Conservation (phyloP, 306 rosid species). For the Lathyrus sativus region DNA sequence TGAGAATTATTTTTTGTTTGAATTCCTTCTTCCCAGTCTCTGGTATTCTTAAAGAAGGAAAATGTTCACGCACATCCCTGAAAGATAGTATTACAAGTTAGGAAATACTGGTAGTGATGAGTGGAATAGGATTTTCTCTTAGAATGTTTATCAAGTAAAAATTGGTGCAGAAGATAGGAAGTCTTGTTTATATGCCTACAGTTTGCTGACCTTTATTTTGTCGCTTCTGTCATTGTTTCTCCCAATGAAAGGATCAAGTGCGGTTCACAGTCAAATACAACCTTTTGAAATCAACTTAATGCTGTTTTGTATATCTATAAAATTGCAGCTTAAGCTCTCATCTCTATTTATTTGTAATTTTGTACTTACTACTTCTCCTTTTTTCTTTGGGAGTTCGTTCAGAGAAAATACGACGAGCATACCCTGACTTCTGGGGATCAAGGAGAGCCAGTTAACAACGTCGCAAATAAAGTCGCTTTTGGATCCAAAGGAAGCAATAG, state of each 20-base stretch:
- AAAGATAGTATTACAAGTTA: slow-evolving; percentile 30
- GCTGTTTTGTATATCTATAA: slow-evolving; percentile 30
- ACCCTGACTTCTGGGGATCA: slow-evolving; percentile 71
- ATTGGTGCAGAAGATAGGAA: slow-evolving; percentile 14
- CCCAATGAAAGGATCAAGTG: slow-evolving; percentile 20
- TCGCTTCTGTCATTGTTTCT: slow-evolving; percentile 9
- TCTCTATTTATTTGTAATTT: slow-evolving; percentile 28
- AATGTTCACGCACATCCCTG: neutral
- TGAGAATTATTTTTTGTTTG: neutral
- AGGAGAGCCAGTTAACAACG: slow-evolving; percentile 53
- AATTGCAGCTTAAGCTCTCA: slow-evolving; percentile 33
- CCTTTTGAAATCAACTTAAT: slow-evolving; percentile 31
- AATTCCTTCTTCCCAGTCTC: slow-evolving; percentile 29
- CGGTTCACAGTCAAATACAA: slow-evolving; percentile 18
- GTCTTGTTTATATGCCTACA: slow-evolving; percentile 20
- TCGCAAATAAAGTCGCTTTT: slow-evolving; percentile 60
- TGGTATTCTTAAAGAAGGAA: slow-evolving; percentile 11
- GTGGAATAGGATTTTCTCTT: slow-evolving; percentile 5
- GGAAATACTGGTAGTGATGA: slow-evolving; percentile 26
- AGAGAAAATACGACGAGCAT: slow-evolving; percentile 76
- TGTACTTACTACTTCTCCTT: slow-evolving; percentile 40
- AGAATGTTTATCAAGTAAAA: slow-evolving; percentile 22
- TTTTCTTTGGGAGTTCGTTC: slow-evolving; percentile 43
- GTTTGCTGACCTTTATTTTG: slow-evolving; percentile 23
- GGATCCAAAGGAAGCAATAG: slow-evolving; percentile 74